Percentiles rank a stretch among this genome's conserved stretches.
Evolutionary conservation across 768 basidiomycete genomes (phyloP).

Genomic region (Tephrocybe rancida): DNA sequence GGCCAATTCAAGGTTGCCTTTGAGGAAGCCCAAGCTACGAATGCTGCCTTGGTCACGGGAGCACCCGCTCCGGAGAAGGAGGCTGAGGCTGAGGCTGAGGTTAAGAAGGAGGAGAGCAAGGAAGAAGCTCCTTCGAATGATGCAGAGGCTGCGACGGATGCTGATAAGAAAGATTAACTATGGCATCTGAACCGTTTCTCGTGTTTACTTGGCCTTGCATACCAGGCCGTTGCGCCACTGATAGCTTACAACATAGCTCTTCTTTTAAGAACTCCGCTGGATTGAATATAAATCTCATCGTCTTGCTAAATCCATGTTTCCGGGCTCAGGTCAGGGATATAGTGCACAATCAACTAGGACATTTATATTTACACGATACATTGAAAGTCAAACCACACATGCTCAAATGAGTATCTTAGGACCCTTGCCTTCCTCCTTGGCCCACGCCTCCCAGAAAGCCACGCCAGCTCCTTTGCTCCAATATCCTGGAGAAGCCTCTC

Average conservation of each 20-base stretch:
- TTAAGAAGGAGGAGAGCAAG: slow-evolving; percentile 31
- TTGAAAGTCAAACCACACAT: background rate
- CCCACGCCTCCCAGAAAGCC: slow-evolving; percentile 79
- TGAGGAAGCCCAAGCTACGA: slow-evolving; percentile 79
- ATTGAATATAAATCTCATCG: slow-evolving; percentile 10
- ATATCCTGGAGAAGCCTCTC: slow-evolving; percentile 65
- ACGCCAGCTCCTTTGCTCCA: slow-evolving; percentile 71
- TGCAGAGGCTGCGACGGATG: slow-evolving; percentile 25
- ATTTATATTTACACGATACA: slow-evolving; percentile 15
- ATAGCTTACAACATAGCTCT: slow-evolving; percentile 24
- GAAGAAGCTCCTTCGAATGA: slow-evolving; percentile 26
- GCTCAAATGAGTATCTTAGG: slow-evolving; percentile 4
- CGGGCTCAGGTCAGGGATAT: slow-evolving; percentile 2
- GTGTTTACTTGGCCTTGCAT: slow-evolving; percentile 10
- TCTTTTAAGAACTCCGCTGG: slow-evolving; percentile 14
- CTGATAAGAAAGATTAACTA: slow-evolving; percentile 25
- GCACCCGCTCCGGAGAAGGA: slow-evolving; percentile 25
- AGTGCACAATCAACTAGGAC: slow-evolving; percentile 10
- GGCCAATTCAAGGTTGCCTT: slow-evolving; percentile 87
- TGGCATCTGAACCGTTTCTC: background rate
- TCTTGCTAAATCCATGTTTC: slow-evolving; percentile 2
- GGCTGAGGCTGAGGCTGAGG: background rate
- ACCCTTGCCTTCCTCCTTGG: slow-evolving; percentile 56
- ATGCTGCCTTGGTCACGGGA: slow-evolving; percentile 43
- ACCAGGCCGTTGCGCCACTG: slow-evolving; percentile 19